phyloP scores from a whole-genome alignment of 495 filamentous ascomycete species.

The Letharia columbiana region DNA sequence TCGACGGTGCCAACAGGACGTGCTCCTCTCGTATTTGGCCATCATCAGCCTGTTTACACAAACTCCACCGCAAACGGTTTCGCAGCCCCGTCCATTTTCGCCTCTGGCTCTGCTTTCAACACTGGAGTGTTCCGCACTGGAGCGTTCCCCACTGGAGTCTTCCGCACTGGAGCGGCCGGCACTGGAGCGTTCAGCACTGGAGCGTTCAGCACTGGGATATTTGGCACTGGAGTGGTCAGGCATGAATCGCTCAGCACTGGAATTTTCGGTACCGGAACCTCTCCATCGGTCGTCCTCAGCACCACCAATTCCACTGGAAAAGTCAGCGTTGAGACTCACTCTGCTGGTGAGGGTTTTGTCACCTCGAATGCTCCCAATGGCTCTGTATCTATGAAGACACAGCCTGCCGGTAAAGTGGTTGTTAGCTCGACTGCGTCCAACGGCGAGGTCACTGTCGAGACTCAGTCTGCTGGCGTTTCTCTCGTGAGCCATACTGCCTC shows the following conservation, averaged over 20 bases:
- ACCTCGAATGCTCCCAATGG: background rate
- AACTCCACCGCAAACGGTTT: constrained; percentile 6
- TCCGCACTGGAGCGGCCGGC: background rate
- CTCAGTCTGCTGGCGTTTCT: background rate
- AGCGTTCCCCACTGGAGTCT: background rate
- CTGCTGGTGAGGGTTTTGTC: background rate
- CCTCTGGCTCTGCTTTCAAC: constrained; percentile 1
- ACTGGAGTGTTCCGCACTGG: background rate
- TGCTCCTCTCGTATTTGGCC: background rate
- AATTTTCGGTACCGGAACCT: background rate
- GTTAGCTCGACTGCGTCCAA: constrained; percentile 1
- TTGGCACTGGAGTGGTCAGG: background rate
- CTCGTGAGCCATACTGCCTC: background rate
- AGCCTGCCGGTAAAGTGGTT: background rate
- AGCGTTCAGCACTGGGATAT: background rate
- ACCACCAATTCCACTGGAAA: background rate
- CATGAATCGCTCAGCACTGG: background rate
- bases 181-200: background rate
- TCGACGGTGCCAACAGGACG: background rate
- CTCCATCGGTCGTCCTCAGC: background rate
- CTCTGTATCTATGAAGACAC: background rate
- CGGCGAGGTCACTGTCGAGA: constrained; percentile 6
- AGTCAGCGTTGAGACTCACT: background rate
- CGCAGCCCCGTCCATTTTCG: background rate
- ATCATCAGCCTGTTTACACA: background rate